Conservation (phyloP, 2,329 filamentous ascomycete species). For the Alternaria alternata region DNA sequence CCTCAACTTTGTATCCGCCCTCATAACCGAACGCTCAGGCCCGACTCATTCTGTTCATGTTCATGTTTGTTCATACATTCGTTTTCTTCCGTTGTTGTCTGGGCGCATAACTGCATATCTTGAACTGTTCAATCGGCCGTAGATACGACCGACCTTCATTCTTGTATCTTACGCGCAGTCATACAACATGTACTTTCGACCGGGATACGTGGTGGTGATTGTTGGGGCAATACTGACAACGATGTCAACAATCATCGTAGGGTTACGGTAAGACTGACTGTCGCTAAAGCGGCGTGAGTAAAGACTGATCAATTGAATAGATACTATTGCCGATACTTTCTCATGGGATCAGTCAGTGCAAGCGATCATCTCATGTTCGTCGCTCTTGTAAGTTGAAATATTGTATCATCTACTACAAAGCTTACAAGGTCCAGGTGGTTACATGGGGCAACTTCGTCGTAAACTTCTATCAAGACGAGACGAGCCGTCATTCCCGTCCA, state of each 20-base stretch:
- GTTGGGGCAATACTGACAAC: conserved; percentile 46
- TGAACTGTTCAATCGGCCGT: conserved; percentile 1
- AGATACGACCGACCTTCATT: neutral
- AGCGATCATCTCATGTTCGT: conserved; percentile 48
- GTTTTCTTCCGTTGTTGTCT: conserved; percentile 11
- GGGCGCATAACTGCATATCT: conserved; percentile 10
- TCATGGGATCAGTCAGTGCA: conserved; percentile 40
- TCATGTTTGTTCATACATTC: conserved; percentile 15
- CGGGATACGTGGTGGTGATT: conserved; percentile 47
- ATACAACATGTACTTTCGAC: conserved; percentile 38
- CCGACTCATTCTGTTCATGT: conserved; percentile 9
- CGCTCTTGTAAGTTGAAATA: conserved; percentile 36
- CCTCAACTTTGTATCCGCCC: conserved; percentile 17
- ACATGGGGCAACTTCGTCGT: conserved; percentile 49
- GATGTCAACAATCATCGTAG: conserved; percentile 45
- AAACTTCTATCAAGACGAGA: conserved; percentile 47
- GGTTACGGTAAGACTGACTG: conserved; percentile 35
- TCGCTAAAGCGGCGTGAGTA: neutral
- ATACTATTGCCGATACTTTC: conserved; percentile 47
- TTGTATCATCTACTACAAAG: neutral
- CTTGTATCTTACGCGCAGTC: conserved; percentile 3
- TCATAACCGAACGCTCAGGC: conserved; percentile 16
- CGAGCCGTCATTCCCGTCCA: conserved; percentile 36
- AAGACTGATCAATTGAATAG: conserved; percentile 25
- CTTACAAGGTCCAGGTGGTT: conserved; percentile 36